Conservation (phyloP, 1,284 basidiomycete species). For the Ganoderma meredithae region DNA sequence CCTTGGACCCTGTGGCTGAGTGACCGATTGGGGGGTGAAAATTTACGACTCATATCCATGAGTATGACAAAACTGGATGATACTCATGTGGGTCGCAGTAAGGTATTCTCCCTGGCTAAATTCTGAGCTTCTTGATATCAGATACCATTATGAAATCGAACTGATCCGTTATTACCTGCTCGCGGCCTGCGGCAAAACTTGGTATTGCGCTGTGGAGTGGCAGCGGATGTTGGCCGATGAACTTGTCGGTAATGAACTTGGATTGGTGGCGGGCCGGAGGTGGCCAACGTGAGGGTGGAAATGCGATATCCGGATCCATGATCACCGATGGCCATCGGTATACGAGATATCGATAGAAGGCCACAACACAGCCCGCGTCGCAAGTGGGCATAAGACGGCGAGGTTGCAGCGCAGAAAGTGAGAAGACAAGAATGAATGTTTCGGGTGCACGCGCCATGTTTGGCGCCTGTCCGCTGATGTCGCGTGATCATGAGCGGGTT, state of each 20-base stretch:
- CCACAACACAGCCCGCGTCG: neutral
- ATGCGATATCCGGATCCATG: neutral
- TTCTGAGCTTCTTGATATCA: neutral
- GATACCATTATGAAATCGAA: neutral
- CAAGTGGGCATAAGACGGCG: neutral
- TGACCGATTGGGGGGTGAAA: neutral
- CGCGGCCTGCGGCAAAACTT: neutral
- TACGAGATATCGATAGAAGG: slow-evolving; percentile 1
- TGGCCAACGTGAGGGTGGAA: neutral
- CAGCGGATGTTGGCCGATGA: neutral
- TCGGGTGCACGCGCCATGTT: too few relatives aligned
- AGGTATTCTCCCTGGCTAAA: neutral
- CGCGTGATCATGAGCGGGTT: too few relatives aligned
- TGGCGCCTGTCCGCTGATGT: too few relatives aligned
- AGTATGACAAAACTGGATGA: neutral
- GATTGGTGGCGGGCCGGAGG: neutral
- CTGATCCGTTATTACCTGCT: neutral
- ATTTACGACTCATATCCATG: neutral
- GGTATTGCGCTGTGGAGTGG: neutral
- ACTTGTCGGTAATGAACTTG: neutral
- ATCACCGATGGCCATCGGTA: neutral
- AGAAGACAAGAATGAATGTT: too few relatives aligned
- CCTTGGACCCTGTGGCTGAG: neutral
- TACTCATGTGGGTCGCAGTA: neutral
- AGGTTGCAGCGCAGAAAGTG: too few relatives aligned